phyloP scores from a whole-genome alignment of 2,329 filamentous ascomycete genomes.

The Harringtonia lauricola region DNA sequence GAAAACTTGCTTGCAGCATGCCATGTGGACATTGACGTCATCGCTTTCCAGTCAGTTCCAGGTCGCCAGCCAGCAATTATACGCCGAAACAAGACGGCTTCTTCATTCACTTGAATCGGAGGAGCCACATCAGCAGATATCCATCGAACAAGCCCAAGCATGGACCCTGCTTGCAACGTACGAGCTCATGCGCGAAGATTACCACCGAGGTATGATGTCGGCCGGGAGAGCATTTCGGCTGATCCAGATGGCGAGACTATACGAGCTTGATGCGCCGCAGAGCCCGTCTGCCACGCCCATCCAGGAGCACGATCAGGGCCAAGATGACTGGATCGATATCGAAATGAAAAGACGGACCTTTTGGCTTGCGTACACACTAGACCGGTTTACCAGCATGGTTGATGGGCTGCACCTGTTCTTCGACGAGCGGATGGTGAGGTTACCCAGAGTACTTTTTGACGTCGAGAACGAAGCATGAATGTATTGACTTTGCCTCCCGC shows the following conservation, averaged over 20 bases:
- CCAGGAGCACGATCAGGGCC: no score
- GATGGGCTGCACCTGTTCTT: no score
- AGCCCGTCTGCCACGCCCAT: no score
- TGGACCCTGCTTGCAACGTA: not conserved
- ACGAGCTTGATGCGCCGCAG: not conserved
- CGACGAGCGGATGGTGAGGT: no score
- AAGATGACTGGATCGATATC: no score
- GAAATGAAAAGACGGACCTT: no score
- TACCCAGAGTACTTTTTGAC: no score
- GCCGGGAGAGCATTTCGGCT: not conserved
- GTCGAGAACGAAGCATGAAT: no score
- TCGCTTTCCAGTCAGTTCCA: not conserved
- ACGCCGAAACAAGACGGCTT: not conserved
- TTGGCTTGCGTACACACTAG: no score
- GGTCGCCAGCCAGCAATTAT: no score
- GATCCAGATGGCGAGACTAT: not conserved
- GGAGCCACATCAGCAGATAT: not conserved
- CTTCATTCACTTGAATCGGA: not conserved
- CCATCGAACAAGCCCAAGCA: not conserved
- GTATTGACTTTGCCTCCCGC: no score
- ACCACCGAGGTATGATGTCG: not conserved
- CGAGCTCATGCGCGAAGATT: not conserved
- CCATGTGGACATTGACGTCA: not conserved
- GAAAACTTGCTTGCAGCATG: not conserved
- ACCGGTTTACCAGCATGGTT: no score